A percentile compares a stretch with the other conserved stretches of the same genome.
phyloP scores from a whole-genome alignment of 208 protist genomes.

The Crithidia sp. region DNA sequence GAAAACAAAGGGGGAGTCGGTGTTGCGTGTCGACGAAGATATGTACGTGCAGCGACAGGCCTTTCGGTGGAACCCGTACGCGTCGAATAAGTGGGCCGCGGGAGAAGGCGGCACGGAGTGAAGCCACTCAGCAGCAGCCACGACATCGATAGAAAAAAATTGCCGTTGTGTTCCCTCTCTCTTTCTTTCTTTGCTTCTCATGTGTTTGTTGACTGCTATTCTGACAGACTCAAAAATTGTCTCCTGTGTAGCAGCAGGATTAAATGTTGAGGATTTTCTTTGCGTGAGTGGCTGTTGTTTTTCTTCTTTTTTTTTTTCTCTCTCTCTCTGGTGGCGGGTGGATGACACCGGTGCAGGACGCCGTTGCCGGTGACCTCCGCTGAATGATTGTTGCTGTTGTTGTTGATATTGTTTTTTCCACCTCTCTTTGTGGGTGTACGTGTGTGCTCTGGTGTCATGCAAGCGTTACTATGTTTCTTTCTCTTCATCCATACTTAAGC shows the following conservation, averaged over 20 bases:
- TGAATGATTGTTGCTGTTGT: no score
- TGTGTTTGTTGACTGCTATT: background rate
- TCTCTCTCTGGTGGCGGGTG: background rate
- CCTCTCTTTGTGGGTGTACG: no score
- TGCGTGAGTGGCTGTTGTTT: conserved; percentile 7
- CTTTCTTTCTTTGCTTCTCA: conserved; percentile 4
- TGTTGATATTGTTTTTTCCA: no score
- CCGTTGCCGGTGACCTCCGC: no score
- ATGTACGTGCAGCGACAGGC: conserved; percentile 36
- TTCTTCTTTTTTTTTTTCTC: conserved; percentile 17
- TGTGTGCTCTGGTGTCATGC: no score
- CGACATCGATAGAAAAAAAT: background rate
- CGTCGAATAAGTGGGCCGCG: conserved; percentile 28
- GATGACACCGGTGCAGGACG: no score
- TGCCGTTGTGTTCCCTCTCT: background rate
- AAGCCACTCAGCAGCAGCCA: background rate
- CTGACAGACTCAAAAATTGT: background rate
- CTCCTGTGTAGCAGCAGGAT: no score
- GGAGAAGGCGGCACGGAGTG: background rate
- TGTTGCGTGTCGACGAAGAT: conserved; percentile 36
- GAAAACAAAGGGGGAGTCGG: conserved; percentile 40
- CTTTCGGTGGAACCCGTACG: conserved; percentile 53
- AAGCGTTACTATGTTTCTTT: no score
- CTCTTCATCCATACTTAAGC: no score
- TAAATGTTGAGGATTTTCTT: conserved; percentile 2